Evolutionary conservation across 306 rosid species (phyloP).

Genomic region (Arachis stenosperma): DNA sequence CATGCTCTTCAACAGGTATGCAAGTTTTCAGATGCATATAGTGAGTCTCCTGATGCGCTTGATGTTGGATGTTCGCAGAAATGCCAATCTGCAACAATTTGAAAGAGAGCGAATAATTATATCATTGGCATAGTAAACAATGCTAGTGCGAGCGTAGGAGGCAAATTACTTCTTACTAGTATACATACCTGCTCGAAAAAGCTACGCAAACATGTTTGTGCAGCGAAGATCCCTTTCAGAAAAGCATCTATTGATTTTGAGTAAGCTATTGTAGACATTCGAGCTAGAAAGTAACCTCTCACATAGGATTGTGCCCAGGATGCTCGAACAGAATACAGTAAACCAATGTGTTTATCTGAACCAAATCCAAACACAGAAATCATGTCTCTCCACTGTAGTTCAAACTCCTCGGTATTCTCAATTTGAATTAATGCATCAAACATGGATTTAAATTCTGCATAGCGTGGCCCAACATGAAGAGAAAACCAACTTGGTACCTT

Average conservation of each 20-base stretch:
- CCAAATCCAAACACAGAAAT: conserved; percentile 67
- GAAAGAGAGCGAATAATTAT: conserved; percentile 33
- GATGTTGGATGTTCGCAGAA: conserved; percentile 66
- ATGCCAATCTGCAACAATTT: conserved; percentile 65
- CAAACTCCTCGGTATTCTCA: conserved; percentile 83
- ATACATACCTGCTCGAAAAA: conserved; percentile 83
- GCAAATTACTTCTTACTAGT: conserved; percentile 5
- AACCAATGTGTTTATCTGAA: conserved; percentile 68
- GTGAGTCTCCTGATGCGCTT: conserved; percentile 62
- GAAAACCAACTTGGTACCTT: conserved; percentile 87
- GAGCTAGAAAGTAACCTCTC: conserved; percentile 81
- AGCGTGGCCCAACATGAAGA: conserved; percentile 74
- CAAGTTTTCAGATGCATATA: conserved; percentile 67
- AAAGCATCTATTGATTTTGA: conserved; percentile 66
- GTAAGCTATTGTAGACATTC: conserved; percentile 63
- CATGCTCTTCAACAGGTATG: conserved; percentile 91
- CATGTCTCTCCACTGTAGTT: conserved; percentile 86
- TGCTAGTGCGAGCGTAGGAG: conserved; percentile 3
- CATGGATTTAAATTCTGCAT: conserved; percentile 76
- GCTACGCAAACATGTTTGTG: conserved; percentile 79
- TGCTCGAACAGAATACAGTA: conserved; percentile 64
- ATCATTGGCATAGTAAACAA: conserved; percentile 24
- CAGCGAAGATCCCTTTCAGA: conserved; percentile 66
- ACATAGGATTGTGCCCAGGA: conserved; percentile 78
- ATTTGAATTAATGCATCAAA: conserved; percentile 67